Base-by-base conservation (phyloP, 78 protist genomes). In the Protostelium mycophagum region DNA sequence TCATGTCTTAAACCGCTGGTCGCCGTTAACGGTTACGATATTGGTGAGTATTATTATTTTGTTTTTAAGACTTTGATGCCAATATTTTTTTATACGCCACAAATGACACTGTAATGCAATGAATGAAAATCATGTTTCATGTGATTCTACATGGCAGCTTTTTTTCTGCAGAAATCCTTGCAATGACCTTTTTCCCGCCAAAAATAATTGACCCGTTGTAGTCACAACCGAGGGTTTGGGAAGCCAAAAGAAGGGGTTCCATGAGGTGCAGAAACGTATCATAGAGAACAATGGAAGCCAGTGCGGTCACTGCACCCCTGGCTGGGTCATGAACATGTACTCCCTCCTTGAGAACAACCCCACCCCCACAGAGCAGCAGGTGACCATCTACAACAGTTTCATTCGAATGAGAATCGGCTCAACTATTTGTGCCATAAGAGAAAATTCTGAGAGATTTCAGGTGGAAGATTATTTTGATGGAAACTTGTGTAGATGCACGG, bases 401-500 rank as follows among this genome's bases (percentile, higher is more conserved):
- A 51, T 51, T 16, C 73, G n/a, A 51, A 25, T 16, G 16, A 51
- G 5, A 5, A 51, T 16, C 73, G 16, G 5, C 73, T 51, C 73
- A 51, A 5, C 5, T 51, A n/a, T n/a, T n/a, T n/a, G n/a, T n/a
- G n/a, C n/a, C n/a, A n/a, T n/a, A n/a, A n/a, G n/a, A n/a, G n/a
- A n/a, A n/a, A n/a, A n/a, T n/a, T n/a, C n/a, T n/a, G n/a, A n/a
- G 73, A 51, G 16, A 25, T 25, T 51, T 16, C 73, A 51, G 36
- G 35, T 97, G 28, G 99, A 98, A 91, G 85, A 90, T 29, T 5
- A 85, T n/a, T 73, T 98, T 63, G 97, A 97, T 35, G 99, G 99
- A 84, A 98, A 98, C 88, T 38, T 98, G 23, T 98, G 99, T 89
- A 92, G 99, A 73, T 98, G 99, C 96, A 98, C 99, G 29, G 99